These are phyloP conservation scores for Boletellus sp. DNA, from an alignment of 768 basidiomycete genomes.

Conservation along the genomic window DNA sequence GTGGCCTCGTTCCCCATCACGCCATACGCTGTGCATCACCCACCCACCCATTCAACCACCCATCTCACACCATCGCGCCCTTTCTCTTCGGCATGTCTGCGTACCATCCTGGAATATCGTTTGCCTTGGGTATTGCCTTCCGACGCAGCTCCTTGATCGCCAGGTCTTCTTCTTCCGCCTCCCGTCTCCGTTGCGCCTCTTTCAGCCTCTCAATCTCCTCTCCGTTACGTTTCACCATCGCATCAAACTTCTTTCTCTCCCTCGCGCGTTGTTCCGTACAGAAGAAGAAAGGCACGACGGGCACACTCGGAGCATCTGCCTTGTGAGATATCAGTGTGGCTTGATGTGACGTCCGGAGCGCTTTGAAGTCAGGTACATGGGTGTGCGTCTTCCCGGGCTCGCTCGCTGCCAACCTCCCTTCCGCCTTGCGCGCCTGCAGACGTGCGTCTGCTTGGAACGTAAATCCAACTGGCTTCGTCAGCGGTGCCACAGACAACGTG, in stretches of 20 bases:
- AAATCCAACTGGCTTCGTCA: constrained; percentile 50
- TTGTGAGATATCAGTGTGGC: constrained; percentile 38
- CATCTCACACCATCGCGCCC: constrained; percentile 18
- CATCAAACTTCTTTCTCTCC: constrained; percentile 65
- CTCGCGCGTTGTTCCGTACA: constrained; percentile 53
- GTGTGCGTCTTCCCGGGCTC: constrained; percentile 19
- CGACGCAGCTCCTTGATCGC: constrained; percentile 60
- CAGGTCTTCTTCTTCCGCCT: constrained; percentile 55
- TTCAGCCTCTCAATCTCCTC: constrained; percentile 43
- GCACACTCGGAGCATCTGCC: constrained; percentile 29
- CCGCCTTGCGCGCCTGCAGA: constrained; percentile 44
- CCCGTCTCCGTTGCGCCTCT: constrained; percentile 45
- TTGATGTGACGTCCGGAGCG: constrained; percentile 47
- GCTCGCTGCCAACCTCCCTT: constrained; percentile 27
- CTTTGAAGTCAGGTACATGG: constrained; percentile 45
- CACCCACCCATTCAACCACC: background rate
- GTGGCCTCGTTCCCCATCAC: constrained; percentile 1
- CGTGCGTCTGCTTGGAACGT: constrained; percentile 50
- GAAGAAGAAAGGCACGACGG: constrained; percentile 38
- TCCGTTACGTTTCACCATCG: constrained; percentile 53
- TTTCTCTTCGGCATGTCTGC: constrained; percentile 60
- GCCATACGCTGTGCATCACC: too few relatives aligned
- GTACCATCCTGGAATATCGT: constrained; percentile 78
- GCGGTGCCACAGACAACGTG: constrained; percentile 27
- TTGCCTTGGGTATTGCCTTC: constrained; percentile 62